A percentile compares a stretch with the other conserved stretches of the same genome.
Conservation (phyloP, 805 yeast species). For the Metschnikowia rubicola region DNA sequence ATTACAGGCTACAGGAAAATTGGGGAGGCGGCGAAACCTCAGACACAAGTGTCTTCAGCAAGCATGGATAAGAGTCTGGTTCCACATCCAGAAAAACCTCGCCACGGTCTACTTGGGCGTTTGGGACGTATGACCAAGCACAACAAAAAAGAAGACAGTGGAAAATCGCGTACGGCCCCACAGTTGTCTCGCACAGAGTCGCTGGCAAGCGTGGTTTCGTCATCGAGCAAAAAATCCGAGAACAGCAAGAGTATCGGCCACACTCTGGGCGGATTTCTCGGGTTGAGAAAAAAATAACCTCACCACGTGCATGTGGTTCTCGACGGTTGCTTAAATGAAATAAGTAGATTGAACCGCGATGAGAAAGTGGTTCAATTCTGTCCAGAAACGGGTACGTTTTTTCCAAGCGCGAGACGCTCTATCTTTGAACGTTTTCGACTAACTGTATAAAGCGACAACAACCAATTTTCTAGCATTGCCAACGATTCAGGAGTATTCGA, state of each 20-base stretch:
- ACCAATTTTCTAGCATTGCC: no score
- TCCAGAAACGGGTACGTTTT: no score
- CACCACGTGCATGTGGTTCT: neutral
- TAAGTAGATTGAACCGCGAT: no score
- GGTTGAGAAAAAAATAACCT: conserved; percentile 6
- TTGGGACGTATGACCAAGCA: conserved; percentile 16
- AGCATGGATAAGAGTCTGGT: neutral
- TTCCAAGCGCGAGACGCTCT: no score
- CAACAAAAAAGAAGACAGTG: conserved; percentile 7
- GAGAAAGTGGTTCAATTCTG: no score
- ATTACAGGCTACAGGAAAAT: neutral
- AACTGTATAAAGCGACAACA: no score
- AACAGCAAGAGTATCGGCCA: conserved; percentile 4
- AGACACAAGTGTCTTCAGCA: conserved; percentile 7
- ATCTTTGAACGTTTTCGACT: no score
- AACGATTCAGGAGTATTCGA: no score
- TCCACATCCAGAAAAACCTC: neutral
- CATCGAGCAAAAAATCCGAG: conserved; percentile 18
- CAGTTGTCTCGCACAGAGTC: conserved; percentile 17
- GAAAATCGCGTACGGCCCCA: conserved; percentile 1
- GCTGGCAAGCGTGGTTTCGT: conserved; percentile 19
- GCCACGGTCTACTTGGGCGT: conserved; percentile 17
- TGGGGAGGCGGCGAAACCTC: conserved; percentile 11
- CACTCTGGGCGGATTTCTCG: conserved; percentile 7
- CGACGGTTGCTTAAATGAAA: neutral